Evolutionary conservation across 352 stramenopile species (phyloP).

Genomic region (Phytophthora brassicae): DNA sequence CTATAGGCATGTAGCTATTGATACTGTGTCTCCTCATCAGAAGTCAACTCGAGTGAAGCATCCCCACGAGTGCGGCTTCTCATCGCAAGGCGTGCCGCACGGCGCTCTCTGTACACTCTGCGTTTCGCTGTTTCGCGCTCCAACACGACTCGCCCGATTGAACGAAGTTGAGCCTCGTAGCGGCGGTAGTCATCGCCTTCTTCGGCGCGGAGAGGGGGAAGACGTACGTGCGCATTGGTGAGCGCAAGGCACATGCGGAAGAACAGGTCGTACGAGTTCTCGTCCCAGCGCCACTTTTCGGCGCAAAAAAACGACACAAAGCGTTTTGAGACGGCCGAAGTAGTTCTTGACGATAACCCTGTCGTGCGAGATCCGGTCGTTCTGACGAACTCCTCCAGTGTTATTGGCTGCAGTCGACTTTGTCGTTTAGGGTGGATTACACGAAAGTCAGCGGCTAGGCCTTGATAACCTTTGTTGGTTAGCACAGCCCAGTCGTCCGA

Average conservation of each 20-base stretch:
- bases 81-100: too few species aligned
- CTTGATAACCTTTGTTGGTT: conserved; percentile 4
- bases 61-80: too few species aligned
- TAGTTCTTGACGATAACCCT: conserved; percentile 27
- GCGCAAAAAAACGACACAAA: conserved; percentile 14
- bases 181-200: neutral
- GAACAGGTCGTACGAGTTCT: conserved; percentile 12
- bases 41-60: too few species aligned
- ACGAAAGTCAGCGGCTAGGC: neutral
- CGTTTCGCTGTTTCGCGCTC: too few species aligned
- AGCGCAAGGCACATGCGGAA: neutral
- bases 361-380: conserved; percentile 19
- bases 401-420: neutral
- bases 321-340: conserved; percentile 10
- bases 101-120: too few species aligned
- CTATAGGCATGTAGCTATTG: too few species aligned
- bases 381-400: conserved; percentile 3
- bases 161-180: neutral
- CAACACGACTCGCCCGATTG: too few species aligned
- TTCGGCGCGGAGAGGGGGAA: neutral
- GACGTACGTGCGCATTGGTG: neutral
- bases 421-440: conserved; percentile 5
- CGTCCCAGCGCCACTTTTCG: conserved; percentile 11
- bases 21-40: too few species aligned
- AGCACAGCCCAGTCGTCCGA: neutral